phyloP scores from a whole-genome alignment of 1,284 basidiomycete species.

The Trichosporon asahii region DNA sequence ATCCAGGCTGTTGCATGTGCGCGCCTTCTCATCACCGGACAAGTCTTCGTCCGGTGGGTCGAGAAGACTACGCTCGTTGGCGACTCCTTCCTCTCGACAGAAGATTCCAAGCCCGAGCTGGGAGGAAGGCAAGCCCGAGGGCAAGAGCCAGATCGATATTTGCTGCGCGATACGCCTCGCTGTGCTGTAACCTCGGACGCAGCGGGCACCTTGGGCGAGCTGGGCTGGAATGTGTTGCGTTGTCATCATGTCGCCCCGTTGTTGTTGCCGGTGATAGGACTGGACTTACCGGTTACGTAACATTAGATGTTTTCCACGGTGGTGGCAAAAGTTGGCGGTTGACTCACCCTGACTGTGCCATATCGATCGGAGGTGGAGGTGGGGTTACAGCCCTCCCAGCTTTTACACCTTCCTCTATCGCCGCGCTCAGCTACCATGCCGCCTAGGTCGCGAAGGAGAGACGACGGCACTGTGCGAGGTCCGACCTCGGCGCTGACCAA shows the following conservation, averaged over 20 bases:
- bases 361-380: background rate
- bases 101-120: background rate
- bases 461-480: constrained; percentile 61
- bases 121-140: background rate
- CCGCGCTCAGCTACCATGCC: constrained; percentile 1
- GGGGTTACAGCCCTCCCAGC: background rate
- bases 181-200: constrained; percentile 21
- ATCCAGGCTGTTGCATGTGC: too few relatives aligned
- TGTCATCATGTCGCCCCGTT: background rate
- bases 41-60: background rate
- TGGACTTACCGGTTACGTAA: background rate
- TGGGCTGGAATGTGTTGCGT: background rate
- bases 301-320: background rate
- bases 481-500: constrained; percentile 89
- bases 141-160: constrained; percentile 12
- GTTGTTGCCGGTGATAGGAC: background rate
- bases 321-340: constrained; percentile 7
- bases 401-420: background rate
- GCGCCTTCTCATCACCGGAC: background rate
- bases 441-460: background rate
- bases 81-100: background rate
- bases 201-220: constrained; percentile 28
- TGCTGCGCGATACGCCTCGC: constrained; percentile 27
- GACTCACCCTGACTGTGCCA: constrained; percentile 10
- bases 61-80: constrained; percentile 4